Base-by-base conservation (phyloP, 768 basidiomycete species). In the Scleroderma citrinum region DNA sequence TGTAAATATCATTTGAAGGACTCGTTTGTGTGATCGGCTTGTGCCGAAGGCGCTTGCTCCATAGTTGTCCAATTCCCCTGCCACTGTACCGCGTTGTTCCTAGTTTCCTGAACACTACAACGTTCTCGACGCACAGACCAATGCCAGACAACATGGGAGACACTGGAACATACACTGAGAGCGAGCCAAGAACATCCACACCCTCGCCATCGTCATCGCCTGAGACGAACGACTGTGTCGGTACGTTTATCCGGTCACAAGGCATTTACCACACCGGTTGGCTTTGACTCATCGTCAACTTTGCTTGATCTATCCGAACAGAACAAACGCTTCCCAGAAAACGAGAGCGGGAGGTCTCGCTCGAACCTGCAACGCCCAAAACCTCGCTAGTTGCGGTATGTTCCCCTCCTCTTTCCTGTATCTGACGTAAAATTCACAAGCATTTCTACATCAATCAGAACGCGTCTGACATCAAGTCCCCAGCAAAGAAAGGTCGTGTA, bases 401-500 rank as follows among this genome's bases (percentile, higher is more conserved):
- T 66, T n/a, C 53, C 58, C 49, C 48, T 53, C 48, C 40, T 12
- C 44, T 46, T 43, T 34, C 52, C 50, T 46, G 47, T 52, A 48
- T 49, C 10, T 65, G 61, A 65, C 61, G 64, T 65, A 65, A 43
- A 51, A 63, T 59, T 49, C 43, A 39, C 48, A 52, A 55, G 50
- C 50, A 58, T 52, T 38, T 55, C 59, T 58, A 62, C 46, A 52
- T 50, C 55, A 52, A 26, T 53, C 32, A 69, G 60, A 34, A 59
- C 57, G 44, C 56, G 66, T 62, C 58, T 21, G 74, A 76, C 56
- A 68, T 67, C 52, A 80, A 76, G 62, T 78, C 80, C 3, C 85
- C 85, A 2, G 78, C 84, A 34, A 89, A 90, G 76, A 89, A 86
- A 74, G 87, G 88, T 58, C 73, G 84, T 44, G 70, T 77, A 23